Evolutionary conservation across 805 yeast genomes (phyloP).

Genomic region (Yarrowia sp.): DNA sequence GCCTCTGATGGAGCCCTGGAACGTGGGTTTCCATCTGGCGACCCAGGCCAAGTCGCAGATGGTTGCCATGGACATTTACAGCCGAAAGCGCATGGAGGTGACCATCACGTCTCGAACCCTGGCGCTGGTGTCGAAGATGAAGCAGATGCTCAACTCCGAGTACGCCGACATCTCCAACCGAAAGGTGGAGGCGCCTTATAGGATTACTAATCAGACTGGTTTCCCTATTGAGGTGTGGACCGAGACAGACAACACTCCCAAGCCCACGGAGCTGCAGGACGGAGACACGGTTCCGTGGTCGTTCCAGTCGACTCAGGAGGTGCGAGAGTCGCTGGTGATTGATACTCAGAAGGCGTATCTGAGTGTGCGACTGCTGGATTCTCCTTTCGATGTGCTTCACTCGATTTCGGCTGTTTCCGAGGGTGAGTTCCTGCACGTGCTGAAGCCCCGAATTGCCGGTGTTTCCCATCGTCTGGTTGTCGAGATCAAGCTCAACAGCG

Average conservation of each 20-base stretch:
- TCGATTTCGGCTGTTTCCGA: constrained; percentile 75
- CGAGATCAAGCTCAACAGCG: constrained; percentile 66
- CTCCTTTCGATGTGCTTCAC: constrained; percentile 61
- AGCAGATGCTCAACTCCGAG: constrained; percentile 52
- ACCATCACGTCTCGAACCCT: constrained; percentile 83
- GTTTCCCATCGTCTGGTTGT: constrained; percentile 79
- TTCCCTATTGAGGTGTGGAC: constrained; percentile 81
- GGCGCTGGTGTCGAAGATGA: constrained; percentile 74
- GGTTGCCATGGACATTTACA: constrained; percentile 69
- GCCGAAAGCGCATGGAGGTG: constrained; percentile 77
- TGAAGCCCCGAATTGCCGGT: constrained; percentile 66
- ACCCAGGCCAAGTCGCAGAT: constrained; percentile 56
- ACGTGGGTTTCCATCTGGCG: constrained; percentile 73
- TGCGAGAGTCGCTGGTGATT: constrained; percentile 79
- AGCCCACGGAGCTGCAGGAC: constrained; percentile 50
- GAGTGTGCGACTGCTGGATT: constrained; percentile 62
- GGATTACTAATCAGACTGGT: constrained; percentile 85
- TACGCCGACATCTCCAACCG: constrained; percentile 49
- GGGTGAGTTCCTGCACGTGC: constrained; percentile 77
- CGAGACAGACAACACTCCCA: constrained; percentile 52
- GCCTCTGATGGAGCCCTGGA: constrained; percentile 89
- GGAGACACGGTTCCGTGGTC: constrained; percentile 76
- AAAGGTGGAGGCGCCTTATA: constrained; percentile 80
- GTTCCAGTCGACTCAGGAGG: constrained; percentile 90
- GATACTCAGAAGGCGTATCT: constrained; percentile 67